These are phyloP conservation scores for Peronospora farinosa DNA, from an alignment of 352 stramenopile genomes.

Conservation along the genomic window DNA sequence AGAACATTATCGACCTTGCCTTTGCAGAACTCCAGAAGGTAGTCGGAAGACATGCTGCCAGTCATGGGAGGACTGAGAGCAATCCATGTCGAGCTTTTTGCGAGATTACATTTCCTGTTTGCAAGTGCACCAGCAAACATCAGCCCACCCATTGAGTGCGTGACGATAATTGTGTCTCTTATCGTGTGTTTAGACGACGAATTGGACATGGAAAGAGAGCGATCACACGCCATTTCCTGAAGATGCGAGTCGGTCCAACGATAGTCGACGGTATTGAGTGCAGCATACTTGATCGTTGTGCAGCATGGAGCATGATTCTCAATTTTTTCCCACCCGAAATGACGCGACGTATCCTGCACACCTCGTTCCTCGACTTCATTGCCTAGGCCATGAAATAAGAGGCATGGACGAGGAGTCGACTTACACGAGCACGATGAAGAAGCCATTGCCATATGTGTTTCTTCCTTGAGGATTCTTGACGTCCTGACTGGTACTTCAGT, in stretches of 20 bases:
- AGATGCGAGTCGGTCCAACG: constrained; percentile 32
- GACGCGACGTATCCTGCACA: constrained; percentile 25
- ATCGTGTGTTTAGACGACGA: constrained; percentile 18
- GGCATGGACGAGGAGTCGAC: constrained; percentile 13
- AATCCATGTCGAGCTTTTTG: constrained; percentile 33
- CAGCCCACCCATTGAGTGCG: constrained; percentile 46
- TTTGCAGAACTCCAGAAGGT: constrained; percentile 1
- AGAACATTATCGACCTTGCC: constrained; percentile 20
- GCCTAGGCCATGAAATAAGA: constrained; percentile 42
- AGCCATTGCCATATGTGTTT: neutral
- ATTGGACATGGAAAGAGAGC: constrained; percentile 9
- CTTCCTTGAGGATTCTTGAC: neutral
- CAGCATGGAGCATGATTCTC: constrained; percentile 35
- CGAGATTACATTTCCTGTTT: constrained; percentile 34
- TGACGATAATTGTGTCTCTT: constrained; percentile 38
- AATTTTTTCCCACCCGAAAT: constrained; percentile 28
- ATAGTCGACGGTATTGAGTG: constrained; percentile 31
- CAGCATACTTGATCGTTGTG: constrained; percentile 33
- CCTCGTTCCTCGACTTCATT: constrained; percentile 11
- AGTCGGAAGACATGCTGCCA: constrained; percentile 45
- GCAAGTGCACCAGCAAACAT: constrained; percentile 36
- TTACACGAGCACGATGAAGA: neutral
- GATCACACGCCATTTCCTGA: constrained; percentile 35
- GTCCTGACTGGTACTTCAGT: neutral
- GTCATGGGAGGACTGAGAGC: constrained; percentile 35